These are phyloP conservation scores for Aphanomyces invadans DNA, from an alignment of 352 stramenopile genomes.

Conservation along the genomic window DNA sequence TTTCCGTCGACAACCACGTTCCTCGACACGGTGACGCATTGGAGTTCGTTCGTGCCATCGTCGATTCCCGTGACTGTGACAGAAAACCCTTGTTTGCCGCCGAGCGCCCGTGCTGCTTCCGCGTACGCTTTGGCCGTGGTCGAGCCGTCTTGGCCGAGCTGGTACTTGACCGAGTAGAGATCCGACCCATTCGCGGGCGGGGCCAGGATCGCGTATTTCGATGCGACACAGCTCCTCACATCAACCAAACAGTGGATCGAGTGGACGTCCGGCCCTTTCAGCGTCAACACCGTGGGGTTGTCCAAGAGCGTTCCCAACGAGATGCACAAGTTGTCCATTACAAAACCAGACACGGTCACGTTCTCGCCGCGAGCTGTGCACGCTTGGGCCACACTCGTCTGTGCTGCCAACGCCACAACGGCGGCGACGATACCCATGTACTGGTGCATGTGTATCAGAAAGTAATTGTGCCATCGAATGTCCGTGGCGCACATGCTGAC, in stretches of 20 bases:
- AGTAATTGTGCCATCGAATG: too few relatives aligned
- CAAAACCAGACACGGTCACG: constrained; percentile 24
- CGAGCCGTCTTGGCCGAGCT: neutral
- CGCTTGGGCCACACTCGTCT: neutral
- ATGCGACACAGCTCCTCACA: constrained; percentile 25
- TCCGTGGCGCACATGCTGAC: too few relatives aligned
- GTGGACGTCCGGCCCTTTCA: constrained; percentile 28
- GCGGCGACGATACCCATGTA: neutral
- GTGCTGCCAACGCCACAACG: neutral
- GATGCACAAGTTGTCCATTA: constrained; percentile 39
- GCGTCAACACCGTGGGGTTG: constrained; percentile 25
- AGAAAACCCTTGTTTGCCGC: constrained; percentile 2
- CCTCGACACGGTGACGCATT: neutral
- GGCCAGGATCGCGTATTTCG: constrained; percentile 27
- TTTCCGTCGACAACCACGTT: constrained; percentile 15
- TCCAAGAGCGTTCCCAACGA: constrained; percentile 27
- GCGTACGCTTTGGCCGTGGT: constrained; percentile 8
- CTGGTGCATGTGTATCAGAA: too few relatives aligned
- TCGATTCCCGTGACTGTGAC: constrained; percentile 11
- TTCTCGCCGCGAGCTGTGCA: neutral
- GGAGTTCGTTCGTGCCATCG: constrained; percentile 12
- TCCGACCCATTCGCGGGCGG: neutral
- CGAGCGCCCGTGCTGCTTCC: neutral
- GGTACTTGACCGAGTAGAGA: constrained; percentile 21
- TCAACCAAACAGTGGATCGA: constrained; percentile 34